These are phyloP conservation scores for Recurvomyces mirabilis DNA, from an alignment of 495 filamentous ascomycete genomes.

Conservation along the genomic window DNA sequence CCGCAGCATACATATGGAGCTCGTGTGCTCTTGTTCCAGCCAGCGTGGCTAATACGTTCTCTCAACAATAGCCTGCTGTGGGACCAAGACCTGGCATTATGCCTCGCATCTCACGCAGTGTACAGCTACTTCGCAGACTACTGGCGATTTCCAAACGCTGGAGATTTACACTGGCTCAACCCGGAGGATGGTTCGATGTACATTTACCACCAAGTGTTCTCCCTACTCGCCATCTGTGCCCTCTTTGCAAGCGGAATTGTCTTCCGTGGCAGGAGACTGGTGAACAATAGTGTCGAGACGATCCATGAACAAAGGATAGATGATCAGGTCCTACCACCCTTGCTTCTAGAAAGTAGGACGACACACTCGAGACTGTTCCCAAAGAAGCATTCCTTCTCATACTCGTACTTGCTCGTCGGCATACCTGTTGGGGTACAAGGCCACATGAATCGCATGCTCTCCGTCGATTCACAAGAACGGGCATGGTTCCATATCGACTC, in stretches of 20 bases:
- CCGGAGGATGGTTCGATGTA: background rate
- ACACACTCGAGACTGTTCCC: constrained; percentile 52
- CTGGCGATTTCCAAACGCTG: constrained; percentile 1
- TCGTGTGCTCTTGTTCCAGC: constrained; percentile 13
- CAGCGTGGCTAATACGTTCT: constrained; percentile 7
- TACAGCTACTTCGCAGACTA: constrained; percentile 7
- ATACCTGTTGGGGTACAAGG: constrained; percentile 53
- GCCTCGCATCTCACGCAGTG: background rate
- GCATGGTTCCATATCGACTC: constrained; percentile 50
- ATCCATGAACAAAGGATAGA: constrained; percentile 10
- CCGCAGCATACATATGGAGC: constrained; percentile 14
- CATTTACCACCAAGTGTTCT: constrained; percentile 15
- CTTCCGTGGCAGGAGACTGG: constrained; percentile 4
- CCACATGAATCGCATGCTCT: constrained; percentile 42
- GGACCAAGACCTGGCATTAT: constrained; percentile 10
- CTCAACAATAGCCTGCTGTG: constrained; percentile 2
- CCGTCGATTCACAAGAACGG: constrained; percentile 30
- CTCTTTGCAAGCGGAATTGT: constrained; percentile 17
- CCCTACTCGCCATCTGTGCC: constrained; percentile 12
- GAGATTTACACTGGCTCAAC: constrained; percentile 5
- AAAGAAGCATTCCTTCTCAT: constrained; percentile 50
- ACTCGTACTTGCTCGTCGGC: constrained; percentile 55
- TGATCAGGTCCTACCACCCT: constrained; percentile 16
- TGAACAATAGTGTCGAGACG: background rate
- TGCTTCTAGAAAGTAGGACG: constrained; percentile 47